phyloP scores from a whole-genome alignment of 805 yeast genomes.

The Candida adriatica region DNA sequence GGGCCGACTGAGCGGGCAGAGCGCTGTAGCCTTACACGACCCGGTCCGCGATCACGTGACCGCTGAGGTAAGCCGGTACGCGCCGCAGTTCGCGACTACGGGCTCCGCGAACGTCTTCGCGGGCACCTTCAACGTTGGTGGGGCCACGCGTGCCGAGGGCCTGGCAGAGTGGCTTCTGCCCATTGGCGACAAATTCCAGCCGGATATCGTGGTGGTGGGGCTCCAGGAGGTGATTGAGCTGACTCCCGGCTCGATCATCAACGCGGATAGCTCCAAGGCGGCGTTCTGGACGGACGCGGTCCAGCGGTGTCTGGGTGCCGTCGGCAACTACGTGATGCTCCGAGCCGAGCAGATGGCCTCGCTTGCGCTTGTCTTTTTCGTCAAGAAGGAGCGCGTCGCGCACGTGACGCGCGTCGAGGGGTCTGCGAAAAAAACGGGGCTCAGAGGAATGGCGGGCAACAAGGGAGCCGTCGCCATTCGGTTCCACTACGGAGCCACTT shows the following conservation, averaged over 20 bases:
- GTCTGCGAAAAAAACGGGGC: slow-evolving; percentile 80
- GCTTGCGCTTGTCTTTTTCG: slow-evolving; percentile 56
- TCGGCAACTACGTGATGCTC: slow-evolving; percentile 42
- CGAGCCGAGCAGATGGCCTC: slow-evolving; percentile 45
- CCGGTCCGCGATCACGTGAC: slow-evolving; percentile 81
- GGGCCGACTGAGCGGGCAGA: slow-evolving; percentile 56
- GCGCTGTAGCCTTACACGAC: slow-evolving; percentile 70
- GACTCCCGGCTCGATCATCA: slow-evolving; percentile 84
- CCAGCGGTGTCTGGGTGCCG: slow-evolving; percentile 41
- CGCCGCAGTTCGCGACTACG: slow-evolving; percentile 46
- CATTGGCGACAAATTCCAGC: slow-evolving; percentile 37
- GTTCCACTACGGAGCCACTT: slow-evolving; percentile 72
- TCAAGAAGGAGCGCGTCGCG: slow-evolving; percentile 73
- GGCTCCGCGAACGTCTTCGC: slow-evolving; percentile 60
- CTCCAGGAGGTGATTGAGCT: slow-evolving; percentile 92
- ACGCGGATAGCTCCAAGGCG: slow-evolving; percentile 75
- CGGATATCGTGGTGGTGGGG: slow-evolving; percentile 82
- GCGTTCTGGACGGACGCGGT: slow-evolving; percentile 73
- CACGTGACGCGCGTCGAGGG: slow-evolving; percentile 83
- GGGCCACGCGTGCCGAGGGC: slow-evolving; percentile 41
- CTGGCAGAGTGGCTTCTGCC: slow-evolving; percentile 81
- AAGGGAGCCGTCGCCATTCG: slow-evolving; percentile 95
- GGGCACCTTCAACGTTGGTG: slow-evolving; percentile 87
- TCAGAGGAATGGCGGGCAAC: slow-evolving; percentile 96
- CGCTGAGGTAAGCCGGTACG: slow-evolving; percentile 42